Percentiles rank a stretch among this genome's conserved stretches.
Conservation (phyloP, 805 yeast genomes). For the Saccharomycopsis babjevae region DNA sequence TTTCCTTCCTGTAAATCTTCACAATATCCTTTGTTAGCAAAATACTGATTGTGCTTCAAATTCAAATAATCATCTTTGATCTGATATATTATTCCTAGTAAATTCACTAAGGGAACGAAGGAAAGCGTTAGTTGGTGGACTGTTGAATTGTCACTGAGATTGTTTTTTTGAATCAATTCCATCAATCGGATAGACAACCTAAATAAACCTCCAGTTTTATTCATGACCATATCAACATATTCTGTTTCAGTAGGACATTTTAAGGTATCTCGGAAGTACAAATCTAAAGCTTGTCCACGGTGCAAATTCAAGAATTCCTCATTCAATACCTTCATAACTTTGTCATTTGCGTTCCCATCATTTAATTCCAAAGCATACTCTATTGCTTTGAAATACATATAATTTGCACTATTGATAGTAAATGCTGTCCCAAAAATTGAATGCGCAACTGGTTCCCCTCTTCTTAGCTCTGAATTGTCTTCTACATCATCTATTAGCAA, state of each 20-base stretch:
- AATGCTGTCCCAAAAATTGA: constrained; percentile 64
- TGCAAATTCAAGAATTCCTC: constrained; percentile 77
- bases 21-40: constrained; percentile 62
- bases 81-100: constrained; percentile 78
- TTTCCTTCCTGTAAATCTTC: constrained; percentile 90
- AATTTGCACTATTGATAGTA: constrained; percentile 75
- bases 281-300: constrained; percentile 82
- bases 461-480: constrained; percentile 56
- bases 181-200: constrained; percentile 62
- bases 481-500: constrained; percentile 81
- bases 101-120: constrained; percentile 54
- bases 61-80: constrained; percentile 78
- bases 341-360: constrained; percentile 17
- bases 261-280: constrained; percentile 73
- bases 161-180: constrained; percentile 26
- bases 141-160: constrained; percentile 3
- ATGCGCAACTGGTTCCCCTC: constrained; percentile 79
- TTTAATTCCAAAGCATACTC: constrained; percentile 32
- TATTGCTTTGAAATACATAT: constrained; percentile 70
- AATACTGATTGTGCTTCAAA: constrained; percentile 40
- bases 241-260: constrained; percentile 50
- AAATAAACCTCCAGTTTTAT: constrained; percentile 85
- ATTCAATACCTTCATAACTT: constrained; percentile 35
- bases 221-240: constrained; percentile 72
- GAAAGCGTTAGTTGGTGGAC: constrained; percentile 11